Percentiles rank a stretch among this genome's conserved stretches.
phyloP scores from a whole-genome alignment of 768 basidiomycete species.

The Boletus reticulatus region DNA sequence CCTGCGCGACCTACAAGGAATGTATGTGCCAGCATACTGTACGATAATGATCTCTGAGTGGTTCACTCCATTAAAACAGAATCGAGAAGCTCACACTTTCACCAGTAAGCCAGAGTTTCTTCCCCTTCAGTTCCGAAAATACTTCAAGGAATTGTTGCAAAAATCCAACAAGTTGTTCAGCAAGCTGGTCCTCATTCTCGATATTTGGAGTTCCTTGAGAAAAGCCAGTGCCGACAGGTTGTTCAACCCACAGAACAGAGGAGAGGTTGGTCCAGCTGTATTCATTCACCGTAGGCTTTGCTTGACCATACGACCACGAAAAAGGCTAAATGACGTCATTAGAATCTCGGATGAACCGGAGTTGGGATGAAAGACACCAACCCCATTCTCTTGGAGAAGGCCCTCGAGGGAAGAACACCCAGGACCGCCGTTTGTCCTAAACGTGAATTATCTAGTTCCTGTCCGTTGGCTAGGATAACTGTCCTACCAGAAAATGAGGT shows the following conservation, averaged over 20 bases:
- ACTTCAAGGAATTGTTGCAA: constrained; percentile 74
- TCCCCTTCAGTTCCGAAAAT: constrained; percentile 69
- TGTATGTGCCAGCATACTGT: constrained; percentile 74
- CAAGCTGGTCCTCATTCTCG: constrained; percentile 55
- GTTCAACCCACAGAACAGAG: constrained; percentile 72
- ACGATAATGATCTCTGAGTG: not conserved
- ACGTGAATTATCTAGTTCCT: not conserved
- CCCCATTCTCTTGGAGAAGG: constrained; percentile 72
- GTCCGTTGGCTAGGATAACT: not conserved
- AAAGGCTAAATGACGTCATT: constrained; percentile 48
- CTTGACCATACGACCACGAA: constrained; percentile 62
- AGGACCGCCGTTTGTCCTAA: constrained; percentile 79
- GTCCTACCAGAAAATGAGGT: constrained; percentile 68
- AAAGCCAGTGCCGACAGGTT: constrained; percentile 79
- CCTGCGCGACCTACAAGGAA: constrained; percentile 43
- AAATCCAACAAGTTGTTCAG: constrained; percentile 54
- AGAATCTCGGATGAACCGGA: constrained; percentile 20
- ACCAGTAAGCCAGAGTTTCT: constrained; percentile 68
- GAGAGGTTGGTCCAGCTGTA: constrained; percentile 81
- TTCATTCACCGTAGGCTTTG: constrained; percentile 60
- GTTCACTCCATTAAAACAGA: not conserved
- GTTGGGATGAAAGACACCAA: constrained; percentile 30
- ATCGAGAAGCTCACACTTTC: constrained; percentile 58
- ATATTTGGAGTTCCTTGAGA: constrained; percentile 68
- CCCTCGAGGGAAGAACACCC: constrained; percentile 77